Evolutionary conservation across 2,329 filamentous ascomycete species (phyloP), one percentile per base, ranked within the genome.

Genomic region (Fusarium nurragi): DNA sequence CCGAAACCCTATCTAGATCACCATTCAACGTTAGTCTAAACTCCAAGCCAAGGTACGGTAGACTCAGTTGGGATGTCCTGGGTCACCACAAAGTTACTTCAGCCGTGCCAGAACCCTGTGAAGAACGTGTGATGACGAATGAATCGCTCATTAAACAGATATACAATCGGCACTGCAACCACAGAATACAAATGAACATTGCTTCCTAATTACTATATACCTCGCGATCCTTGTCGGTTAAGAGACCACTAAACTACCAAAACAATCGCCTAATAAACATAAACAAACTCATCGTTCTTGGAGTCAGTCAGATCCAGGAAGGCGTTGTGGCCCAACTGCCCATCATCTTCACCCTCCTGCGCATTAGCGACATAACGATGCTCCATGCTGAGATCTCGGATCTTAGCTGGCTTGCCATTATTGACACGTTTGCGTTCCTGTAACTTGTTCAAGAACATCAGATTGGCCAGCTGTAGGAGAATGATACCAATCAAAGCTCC

Each of bases 201-300:
- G 14, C 3, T 13, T 30, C 2, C 12, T 30, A 7, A 13, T 13
- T 30, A 7, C 10, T 14, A 30, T 3, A 14, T 30, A 13, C 5
- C 6, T 30, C 13, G 12, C 4, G 14, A 30, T 6, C 26, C 5
- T 2, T 12, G 14, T 4, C 5, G 12, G 10, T 22, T 4, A 45
- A 22, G 23, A 11, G 18, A 36, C 6, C 4, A 10, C 26, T 2
- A 34, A n/a, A n/a, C 32, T 34, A 18, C 8, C 16, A 11, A n/a
- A 16, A 18, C 2, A 18, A n/a, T 16, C 10, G 7, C 9, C 41
- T 73, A 87, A 67, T 87, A 87, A 43, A 88, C 81, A 74, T 86
- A 89, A 16, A 89, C 81, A 76, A 90, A 90, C 69, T 90, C 87
- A 55, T 91, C 87, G 67, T 90, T 91, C 77, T 87, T 77, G 19